A percentile compares a stretch with the other conserved stretches of the same genome.
These are phyloP conservation scores for Rhazya stricta DNA, from an alignment of 257 asterid species.

Conservation along the genomic window DNA sequence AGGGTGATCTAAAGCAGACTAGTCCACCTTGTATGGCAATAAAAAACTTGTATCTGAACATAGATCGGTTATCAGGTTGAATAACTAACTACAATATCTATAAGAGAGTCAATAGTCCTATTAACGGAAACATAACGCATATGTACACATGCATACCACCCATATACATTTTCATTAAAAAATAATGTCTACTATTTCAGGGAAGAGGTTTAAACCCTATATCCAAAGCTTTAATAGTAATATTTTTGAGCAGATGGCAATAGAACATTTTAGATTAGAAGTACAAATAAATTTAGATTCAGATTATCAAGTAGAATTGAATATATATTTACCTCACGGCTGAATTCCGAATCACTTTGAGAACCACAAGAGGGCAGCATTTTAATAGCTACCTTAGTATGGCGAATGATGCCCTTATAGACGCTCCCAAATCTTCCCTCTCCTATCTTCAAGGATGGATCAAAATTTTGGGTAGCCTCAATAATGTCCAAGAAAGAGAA, in stretches of 20 bases:
- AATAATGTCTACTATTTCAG: background rate
- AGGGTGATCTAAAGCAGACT: background rate
- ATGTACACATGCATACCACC: background rate
- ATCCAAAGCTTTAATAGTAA: background rate
- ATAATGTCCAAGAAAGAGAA: slow-evolving; percentile 63
- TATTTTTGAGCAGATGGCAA: background rate
- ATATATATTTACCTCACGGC: slow-evolving; percentile 47
- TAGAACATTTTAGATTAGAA: background rate
- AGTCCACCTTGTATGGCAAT: background rate
- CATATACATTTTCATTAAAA: background rate
- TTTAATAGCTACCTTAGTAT: slow-evolving; percentile 69
- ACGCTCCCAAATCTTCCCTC: slow-evolving; percentile 78
- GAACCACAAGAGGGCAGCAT: slow-evolving; percentile 74
- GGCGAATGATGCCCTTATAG: slow-evolving; percentile 63
- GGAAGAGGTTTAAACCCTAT: background rate
- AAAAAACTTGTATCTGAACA: background rate
- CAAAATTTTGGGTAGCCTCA: slow-evolving; percentile 72
- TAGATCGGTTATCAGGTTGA: background rate
- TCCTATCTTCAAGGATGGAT: slow-evolving; percentile 67
- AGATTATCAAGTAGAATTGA: background rate
- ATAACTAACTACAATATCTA: background rate
- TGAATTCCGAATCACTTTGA: slow-evolving; percentile 70
- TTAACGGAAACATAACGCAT: background rate
- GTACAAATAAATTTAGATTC: background rate
- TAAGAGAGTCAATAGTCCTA: background rate